Percentiles rank a stretch among this genome's conserved stretches.
Conservation (phyloP, 1,284 basidiomycete genomes). For the Sporisorium exsertum region DNA sequence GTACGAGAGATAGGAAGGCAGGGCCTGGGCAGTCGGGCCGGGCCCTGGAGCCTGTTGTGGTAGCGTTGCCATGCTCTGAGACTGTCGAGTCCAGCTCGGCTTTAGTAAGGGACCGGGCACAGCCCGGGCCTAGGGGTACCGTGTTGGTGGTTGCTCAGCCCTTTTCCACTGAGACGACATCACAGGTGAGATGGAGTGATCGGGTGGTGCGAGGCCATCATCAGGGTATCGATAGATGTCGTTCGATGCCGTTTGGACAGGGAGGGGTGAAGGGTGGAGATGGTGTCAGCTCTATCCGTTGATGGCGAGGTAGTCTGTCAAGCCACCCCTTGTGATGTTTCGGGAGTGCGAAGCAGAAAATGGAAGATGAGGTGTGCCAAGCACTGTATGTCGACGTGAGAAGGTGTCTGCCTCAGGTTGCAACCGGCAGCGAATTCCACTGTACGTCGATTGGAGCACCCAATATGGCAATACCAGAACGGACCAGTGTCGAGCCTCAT, state of each 20-base stretch:
- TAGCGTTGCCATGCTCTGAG: conserved; percentile 40
- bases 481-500: neutral
- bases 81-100: conserved; percentile 28
- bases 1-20: conserved; percentile 62
- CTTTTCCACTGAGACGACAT: neutral
- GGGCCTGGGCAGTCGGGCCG: conserved; percentile 55
- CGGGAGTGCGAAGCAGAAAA: neutral
- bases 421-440: neutral
- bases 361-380: neutral
- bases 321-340: neutral
- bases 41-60: conserved; percentile 58
- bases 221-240: neutral
- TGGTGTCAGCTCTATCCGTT: neutral
- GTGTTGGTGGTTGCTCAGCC: neutral
- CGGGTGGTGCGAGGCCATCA: neutral
- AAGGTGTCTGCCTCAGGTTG: neutral
- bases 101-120: conserved; percentile 23
- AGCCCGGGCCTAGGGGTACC: conserved; percentile 18
- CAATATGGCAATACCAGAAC: neutral
- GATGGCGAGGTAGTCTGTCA: neutral
- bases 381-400: neutral
- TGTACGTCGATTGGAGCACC: neutral
- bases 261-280: neutral
- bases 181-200: neutral
- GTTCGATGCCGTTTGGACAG: neutral